phyloP scores from a whole-genome alignment of 2,329 filamentous ascomycete species.

The Colletotrichum australisinense region DNA sequence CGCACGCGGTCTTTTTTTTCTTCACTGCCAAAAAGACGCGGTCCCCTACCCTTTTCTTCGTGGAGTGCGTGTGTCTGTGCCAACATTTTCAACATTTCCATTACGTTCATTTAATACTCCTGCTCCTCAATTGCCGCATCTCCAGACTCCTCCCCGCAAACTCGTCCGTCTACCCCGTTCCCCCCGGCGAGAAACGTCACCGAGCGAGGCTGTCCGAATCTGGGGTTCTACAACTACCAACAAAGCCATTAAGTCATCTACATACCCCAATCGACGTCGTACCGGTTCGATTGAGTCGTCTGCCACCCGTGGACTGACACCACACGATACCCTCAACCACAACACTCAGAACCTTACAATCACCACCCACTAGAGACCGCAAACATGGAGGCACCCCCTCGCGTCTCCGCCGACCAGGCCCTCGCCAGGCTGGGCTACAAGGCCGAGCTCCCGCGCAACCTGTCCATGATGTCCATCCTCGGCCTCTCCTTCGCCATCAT shows the following conservation, averaged over 20 bases:
- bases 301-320: not conserved
- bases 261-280: not conserved
- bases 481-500: conserved; percentile 80
- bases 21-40: conserved; percentile 6
- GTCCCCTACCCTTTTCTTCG: conserved; percentile 2
- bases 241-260: not conserved
- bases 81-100: not conserved
- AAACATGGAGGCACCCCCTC: conserved; percentile 23
- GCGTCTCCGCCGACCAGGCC: conserved; percentile 38
- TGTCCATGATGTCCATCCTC: conserved; percentile 68
- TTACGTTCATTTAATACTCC: conserved; percentile 2
- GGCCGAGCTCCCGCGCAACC: conserved; percentile 62
- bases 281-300: not conserved
- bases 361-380: not conserved
- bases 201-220: not conserved
- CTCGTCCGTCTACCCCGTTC: not conserved
- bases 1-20: not conserved
- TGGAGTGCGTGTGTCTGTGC: not conserved
- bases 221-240: not conserved
- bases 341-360: not conserved
- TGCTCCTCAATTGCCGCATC: not conserved
- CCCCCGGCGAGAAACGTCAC: not conserved
- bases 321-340: not conserved
- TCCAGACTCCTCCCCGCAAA: not conserved
- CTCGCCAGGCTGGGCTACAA: conserved; percentile 59